phyloP scores from a whole-genome alignment of 176 grass and related monocot species.

The Musa beccarii region DNA sequence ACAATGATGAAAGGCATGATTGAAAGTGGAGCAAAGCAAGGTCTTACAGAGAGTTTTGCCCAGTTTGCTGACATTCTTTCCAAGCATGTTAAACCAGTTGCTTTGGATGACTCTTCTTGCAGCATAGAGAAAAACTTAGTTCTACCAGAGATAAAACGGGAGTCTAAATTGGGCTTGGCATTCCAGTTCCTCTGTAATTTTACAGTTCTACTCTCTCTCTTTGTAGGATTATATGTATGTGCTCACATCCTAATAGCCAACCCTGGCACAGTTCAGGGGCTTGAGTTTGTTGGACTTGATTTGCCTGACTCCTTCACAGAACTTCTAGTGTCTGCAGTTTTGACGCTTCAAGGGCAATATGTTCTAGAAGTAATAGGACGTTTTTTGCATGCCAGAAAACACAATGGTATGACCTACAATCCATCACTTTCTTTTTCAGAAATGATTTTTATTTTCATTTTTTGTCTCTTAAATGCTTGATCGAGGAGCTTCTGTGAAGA shows the following conservation, averaged over 20 bases:
- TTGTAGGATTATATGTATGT: conserved; percentile 52
- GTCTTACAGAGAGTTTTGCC: conserved; percentile 56
- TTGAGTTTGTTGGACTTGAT: conserved; percentile 81
- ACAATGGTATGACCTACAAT: conserved; percentile 40
- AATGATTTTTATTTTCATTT: neutral
- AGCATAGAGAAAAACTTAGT: conserved; percentile 59
- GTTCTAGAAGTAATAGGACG: conserved; percentile 42
- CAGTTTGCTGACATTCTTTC: conserved; percentile 65
- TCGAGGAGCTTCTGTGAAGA: neutral
- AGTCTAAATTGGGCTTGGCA: conserved; percentile 56
- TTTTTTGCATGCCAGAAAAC: conserved; percentile 61
- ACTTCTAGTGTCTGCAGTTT: conserved; percentile 61
- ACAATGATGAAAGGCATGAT: conserved; percentile 88
- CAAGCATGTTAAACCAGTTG: conserved; percentile 54
- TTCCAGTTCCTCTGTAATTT: conserved; percentile 74
- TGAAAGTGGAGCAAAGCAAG: conserved; percentile 94
- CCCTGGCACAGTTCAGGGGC: conserved; percentile 36
- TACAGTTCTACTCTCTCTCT: conserved; percentile 52
- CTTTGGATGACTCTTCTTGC: conserved; percentile 35
- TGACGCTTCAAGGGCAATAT: conserved; percentile 69
- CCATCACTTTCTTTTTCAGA: conserved; percentile 1
- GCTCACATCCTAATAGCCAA: conserved; percentile 49
- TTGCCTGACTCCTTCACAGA: conserved; percentile 84
- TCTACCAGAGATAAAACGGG: conserved; percentile 41
- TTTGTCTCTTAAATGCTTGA: neutral